A percentile compares a stretch with the other conserved stretches of the same genome.
Evolutionary conservation across 1,139 yeast genomes (phyloP).

Genomic region (Pichia sp.): DNA sequence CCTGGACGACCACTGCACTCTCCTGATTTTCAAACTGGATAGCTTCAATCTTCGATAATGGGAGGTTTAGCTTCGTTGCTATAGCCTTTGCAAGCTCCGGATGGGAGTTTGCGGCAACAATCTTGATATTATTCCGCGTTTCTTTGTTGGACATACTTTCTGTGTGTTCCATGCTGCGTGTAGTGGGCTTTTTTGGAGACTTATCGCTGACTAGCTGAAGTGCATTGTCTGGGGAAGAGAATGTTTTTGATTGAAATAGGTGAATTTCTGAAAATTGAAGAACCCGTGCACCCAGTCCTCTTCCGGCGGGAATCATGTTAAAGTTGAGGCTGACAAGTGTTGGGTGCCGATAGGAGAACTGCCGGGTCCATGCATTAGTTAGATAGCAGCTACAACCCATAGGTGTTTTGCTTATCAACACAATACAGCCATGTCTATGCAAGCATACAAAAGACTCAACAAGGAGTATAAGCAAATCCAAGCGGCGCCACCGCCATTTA

Average conservation of each 20-base stretch:
- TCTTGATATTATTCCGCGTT: slow-evolving; percentile 55
- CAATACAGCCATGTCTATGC: slow-evolving; percentile 18
- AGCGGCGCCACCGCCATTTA: slow-evolving; percentile 74
- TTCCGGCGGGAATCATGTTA: too few relatives aligned
- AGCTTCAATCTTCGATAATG: slow-evolving; percentile 57
- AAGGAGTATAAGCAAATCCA: slow-evolving; percentile 73
- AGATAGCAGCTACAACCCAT: too few relatives aligned
- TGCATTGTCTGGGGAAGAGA: not conserved
- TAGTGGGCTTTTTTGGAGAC: too few relatives aligned
- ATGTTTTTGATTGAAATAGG: too few relatives aligned
- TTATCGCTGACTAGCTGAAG: too few relatives aligned
- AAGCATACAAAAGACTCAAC: slow-evolving; percentile 45
- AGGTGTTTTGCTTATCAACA: too few relatives aligned
- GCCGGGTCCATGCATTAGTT: too few relatives aligned
- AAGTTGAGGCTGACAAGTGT: too few relatives aligned
- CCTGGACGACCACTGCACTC: slow-evolving; percentile 65
- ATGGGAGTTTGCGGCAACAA: slow-evolving; percentile 86
- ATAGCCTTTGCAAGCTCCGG: slow-evolving; percentile 79
- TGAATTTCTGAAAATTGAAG: too few relatives aligned
- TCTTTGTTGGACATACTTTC: slow-evolving; percentile 26
- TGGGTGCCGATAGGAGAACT: too few relatives aligned
- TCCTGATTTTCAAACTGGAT: slow-evolving; percentile 68
- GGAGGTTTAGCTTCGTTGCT: slow-evolving; percentile 54
- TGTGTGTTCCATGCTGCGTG: not conserved
- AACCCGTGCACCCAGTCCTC: too few relatives aligned